Evolutionary conservation across 768 basidiomycete genomes (phyloP).

Genomic region (Leccinum longicurvipes): DNA sequence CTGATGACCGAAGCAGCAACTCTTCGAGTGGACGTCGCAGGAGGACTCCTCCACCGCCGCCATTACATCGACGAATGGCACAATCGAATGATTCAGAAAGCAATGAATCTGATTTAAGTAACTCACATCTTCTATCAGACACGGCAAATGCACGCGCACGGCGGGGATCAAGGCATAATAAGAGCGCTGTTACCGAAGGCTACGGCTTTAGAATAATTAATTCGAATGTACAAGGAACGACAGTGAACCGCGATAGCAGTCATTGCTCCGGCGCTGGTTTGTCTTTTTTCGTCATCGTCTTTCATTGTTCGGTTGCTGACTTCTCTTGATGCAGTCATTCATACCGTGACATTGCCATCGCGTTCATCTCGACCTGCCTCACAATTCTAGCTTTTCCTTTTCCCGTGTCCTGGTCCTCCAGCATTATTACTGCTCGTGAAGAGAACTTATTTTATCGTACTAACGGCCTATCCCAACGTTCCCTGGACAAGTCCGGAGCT

Average conservation of each 20-base stretch:
- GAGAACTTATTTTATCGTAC: background rate
- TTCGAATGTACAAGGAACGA: background rate
- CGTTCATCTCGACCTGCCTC: background rate
- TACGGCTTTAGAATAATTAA: background rate
- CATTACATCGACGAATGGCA: background rate
- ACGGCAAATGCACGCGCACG: background rate
- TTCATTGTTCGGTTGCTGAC: background rate
- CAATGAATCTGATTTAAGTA: background rate
- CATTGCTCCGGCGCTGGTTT: constrained; percentile 10
- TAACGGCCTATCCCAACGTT: too few species aligned
- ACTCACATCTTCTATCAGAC: background rate
- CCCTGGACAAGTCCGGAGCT: too few species aligned
- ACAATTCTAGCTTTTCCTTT: background rate
- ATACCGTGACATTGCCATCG: background rate
- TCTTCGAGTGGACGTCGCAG: background rate
- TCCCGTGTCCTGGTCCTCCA: too few species aligned
- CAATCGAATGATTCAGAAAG: background rate
- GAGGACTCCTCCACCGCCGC: background rate
- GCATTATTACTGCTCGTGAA: background rate
- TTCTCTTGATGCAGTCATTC: constrained; percentile 6
- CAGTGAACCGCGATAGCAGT: constrained; percentile 4
- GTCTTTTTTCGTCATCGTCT: background rate
- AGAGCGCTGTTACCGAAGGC: too few species aligned
- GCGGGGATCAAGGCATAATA: background rate
- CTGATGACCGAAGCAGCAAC: background rate